Conservation (phyloP, 2,329 filamentous ascomycete genomes). For the Diaporthe destruens region DNA sequence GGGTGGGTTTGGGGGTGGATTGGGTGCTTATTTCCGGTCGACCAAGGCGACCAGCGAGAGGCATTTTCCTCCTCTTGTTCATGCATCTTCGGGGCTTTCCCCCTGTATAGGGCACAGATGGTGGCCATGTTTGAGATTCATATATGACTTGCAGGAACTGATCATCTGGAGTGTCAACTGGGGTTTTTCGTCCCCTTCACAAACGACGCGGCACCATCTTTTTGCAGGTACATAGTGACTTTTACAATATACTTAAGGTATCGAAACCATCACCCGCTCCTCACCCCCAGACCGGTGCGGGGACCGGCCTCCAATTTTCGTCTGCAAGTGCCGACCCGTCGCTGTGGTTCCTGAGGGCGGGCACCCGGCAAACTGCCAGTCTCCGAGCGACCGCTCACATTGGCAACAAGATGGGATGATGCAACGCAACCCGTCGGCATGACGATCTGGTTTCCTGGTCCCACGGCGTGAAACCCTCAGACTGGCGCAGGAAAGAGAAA, state of each 20-base stretch:
- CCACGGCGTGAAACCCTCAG: conserved; percentile 26
- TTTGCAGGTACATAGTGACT: neutral
- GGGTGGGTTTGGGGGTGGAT: conserved; percentile 28
- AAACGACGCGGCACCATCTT: neutral
- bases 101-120: neutral
- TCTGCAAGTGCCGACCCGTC: conserved; percentile 35
- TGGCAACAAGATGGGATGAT: conserved; percentile 19
- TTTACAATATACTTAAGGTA: neutral
- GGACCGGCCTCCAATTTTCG: conserved; percentile 12
- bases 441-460: neutral
- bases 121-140: neutral
- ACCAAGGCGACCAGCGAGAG: neutral
- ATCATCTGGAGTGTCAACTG: neutral
- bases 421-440: conserved; percentile 1
- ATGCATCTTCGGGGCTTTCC: neutral
- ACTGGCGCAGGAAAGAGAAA: neutral
- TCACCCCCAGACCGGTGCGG: conserved; percentile 13
- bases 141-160: too few species aligned
- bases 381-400: conserved; percentile 10
- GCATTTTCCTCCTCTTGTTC: neutral
- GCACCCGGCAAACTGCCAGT: conserved; percentile 12
- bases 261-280: neutral
- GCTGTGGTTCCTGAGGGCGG: conserved; percentile 14
- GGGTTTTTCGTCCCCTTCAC: neutral
- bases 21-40: conserved; percentile 22